A percentile compares a stretch with the other conserved stretches of the same genome.
Conservation (phyloP, 202 grass and related monocot species). For the Musa balbisiana region DNA sequence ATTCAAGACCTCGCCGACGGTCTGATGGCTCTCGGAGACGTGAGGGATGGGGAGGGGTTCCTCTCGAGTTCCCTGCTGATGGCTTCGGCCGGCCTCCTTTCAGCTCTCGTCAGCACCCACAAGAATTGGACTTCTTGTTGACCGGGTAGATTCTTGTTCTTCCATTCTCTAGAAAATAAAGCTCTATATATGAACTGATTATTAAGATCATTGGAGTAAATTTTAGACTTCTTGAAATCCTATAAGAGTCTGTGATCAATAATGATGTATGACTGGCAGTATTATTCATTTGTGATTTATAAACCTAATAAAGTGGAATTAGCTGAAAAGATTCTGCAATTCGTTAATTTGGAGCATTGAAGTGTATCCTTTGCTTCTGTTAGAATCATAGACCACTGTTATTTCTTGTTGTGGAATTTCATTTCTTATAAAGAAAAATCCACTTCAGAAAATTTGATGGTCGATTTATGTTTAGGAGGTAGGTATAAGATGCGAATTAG, state of each 20-base stretch:
- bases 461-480: too few species aligned
- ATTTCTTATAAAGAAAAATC: too few species aligned
- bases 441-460: too few species aligned
- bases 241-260: not conserved
- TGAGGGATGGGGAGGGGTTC: constrained; percentile 46
- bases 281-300: too few species aligned
- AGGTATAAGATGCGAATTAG: too few species aligned
- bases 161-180: not conserved
- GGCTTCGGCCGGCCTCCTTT: constrained; percentile 68
- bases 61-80: constrained; percentile 49
- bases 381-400: too few species aligned
- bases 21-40: constrained; percentile 74
- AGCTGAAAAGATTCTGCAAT: too few species aligned
- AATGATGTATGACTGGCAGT: too few species aligned
- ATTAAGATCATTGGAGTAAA: not conserved
- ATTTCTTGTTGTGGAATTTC: too few species aligned
- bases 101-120: constrained; percentile 66
- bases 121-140: constrained; percentile 56
- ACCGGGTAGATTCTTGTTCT: constrained; percentile 2
- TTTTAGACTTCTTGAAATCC: not conserved
- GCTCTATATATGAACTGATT: not conserved
- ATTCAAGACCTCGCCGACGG: constrained; percentile 79
- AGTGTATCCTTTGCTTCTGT: too few species aligned
- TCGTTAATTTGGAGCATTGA: too few species aligned
- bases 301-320: too few species aligned